Percentiles rank a stretch among this genome's conserved stretches.
Evolutionary conservation across 202 grass and related monocot genomes (phyloP).

Genomic region (Hordeum pubiflorum): DNA sequence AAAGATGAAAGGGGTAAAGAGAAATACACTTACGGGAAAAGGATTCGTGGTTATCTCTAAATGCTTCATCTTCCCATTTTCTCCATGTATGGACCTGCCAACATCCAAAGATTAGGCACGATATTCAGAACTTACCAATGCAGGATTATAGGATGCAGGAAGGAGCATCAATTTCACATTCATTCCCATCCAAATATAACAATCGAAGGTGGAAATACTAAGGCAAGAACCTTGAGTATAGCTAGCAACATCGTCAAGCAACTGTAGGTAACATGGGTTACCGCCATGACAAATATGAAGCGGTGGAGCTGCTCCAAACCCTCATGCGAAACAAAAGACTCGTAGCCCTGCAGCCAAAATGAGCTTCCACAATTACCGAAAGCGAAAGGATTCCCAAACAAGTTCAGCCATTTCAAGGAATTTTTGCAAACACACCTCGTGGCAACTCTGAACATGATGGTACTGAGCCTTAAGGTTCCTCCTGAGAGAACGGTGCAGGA

Average conservation of each 20-base stretch:
- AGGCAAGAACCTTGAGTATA: constrained; percentile 67
- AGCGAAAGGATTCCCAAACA: background rate
- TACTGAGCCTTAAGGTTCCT: constrained; percentile 44
- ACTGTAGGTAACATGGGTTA: constrained; percentile 91
- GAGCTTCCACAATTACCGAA: background rate
- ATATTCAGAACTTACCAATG: background rate
- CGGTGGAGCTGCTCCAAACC: constrained; percentile 90
- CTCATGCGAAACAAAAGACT: constrained; percentile 90
- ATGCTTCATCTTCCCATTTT: constrained; percentile 97
- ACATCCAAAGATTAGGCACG: constrained; percentile 13
- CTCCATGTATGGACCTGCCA: constrained; percentile 86
- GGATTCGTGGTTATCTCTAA: constrained; percentile 63
- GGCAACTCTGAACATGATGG: constrained; percentile 34
- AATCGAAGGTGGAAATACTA: background rate
- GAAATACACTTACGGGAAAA: constrained; percentile 58
- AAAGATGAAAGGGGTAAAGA: background rate
- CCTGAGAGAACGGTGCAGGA: constrained; percentile 44
- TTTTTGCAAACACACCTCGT: constrained; percentile 36
- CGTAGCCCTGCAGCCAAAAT: constrained; percentile 55
- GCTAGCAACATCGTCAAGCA: constrained; percentile 93
- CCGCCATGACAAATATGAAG: constrained; percentile 98
- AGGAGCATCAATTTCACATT: background rate
- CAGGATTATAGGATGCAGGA: background rate
- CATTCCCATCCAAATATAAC: background rate
- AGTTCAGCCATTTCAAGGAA: background rate